Evolutionary conservation across 2,329 filamentous ascomycete genomes (phyloP), one percentile per base, ranked within the genome.

Genomic region (Fusarium begoniae): DNA sequence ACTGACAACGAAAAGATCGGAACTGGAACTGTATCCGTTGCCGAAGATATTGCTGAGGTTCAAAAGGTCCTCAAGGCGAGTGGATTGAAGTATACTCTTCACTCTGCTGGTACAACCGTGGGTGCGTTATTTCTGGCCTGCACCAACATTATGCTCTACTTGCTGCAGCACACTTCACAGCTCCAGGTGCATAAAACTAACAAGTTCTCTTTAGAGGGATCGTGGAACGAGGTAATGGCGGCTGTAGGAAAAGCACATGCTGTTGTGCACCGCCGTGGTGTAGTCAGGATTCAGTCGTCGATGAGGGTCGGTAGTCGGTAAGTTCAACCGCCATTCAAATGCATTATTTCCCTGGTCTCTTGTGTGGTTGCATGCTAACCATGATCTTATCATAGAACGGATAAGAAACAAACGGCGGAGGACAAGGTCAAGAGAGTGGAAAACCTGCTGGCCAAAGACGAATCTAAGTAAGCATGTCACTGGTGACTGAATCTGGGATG

Each of bases 71-170:
- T 99, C 78, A 91, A 93, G 82, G 90, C 90, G 61, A 96, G 93
- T 76, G 94, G 94, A 5, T 82, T 98, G 72, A 91, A 90, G 73
- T 96, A 95, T 81, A 91, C 89, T 53, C 96, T 98, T 94, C 96
- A 98, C 84, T 95, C 94, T 32, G 95, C 95, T 5, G 96, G 96
- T 18, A 98, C 96, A 0, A 98, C 96, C 0, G 89, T 98, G 63
- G 95, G 94, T 96, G 85, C 66, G 91, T 86, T 35, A 70, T 75
- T 70, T 73, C 32, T 63, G 38, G 8, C 61, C 41, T 35, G 53
- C 17, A 40, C n/a, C n/a, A 26, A 43, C 6, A 20, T 30, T 37
- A 59, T 53, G 44, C 48, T 35, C n/a, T 37, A 26, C 35, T 44
- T 35, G 37, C 26, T 35, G 12, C 26, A 20, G 22, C 41, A 37